Evolutionary conservation across 192 early-diverging fungal species (phyloP), one percentile per base, ranked within the genome.

Genomic region (Martensiomyces pterosporus): DNA sequence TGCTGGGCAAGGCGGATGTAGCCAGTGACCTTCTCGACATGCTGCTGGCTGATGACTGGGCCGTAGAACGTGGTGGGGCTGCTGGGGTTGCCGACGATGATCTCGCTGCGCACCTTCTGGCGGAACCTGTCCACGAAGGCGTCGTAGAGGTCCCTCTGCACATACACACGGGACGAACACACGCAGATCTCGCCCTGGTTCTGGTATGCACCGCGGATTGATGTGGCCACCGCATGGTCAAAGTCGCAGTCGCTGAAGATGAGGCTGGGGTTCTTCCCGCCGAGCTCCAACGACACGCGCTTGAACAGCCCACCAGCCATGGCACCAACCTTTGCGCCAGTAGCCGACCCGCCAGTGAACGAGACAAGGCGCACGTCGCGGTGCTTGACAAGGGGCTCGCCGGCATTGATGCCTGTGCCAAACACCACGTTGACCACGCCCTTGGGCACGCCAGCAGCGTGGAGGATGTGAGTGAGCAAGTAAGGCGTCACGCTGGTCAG

Each of bases 401-500:
- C 89, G n/a, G 85, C 86, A 14, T 51, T 55, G 16, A 52, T 52
- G 24, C 89, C 89, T 1, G 53, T 77, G 47, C 91, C 91, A 63
- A 89, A 85, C n/a, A 92, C 68, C 64, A 93, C 79, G 60, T 91
- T 93, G 49, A 90, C 67, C 7, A 93, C 91, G 29, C 91, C 89
- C 22, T 68, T 47, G 14, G 91, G 89, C 17, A 93, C 60, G 23
- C 85, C 86, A 22, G 87, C 88, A 39, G 88, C 76, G 17, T 77
- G 55, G 32, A 82, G 52, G 16, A 92, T 63, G 22, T 77, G 55
- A 45, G 81, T 80, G 10, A 92, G 72, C 72, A 89, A 60, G 37
- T 80, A 64, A 4, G 79, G 71, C 16, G 80, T 80, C 7, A 83
- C 58, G 22, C 82, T 81, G 27, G 81, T 86, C 36, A 81, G 55